Evolutionary conservation across 1,284 basidiomycete genomes (phyloP).

Genomic region (Coriolopsis trogii): DNA sequence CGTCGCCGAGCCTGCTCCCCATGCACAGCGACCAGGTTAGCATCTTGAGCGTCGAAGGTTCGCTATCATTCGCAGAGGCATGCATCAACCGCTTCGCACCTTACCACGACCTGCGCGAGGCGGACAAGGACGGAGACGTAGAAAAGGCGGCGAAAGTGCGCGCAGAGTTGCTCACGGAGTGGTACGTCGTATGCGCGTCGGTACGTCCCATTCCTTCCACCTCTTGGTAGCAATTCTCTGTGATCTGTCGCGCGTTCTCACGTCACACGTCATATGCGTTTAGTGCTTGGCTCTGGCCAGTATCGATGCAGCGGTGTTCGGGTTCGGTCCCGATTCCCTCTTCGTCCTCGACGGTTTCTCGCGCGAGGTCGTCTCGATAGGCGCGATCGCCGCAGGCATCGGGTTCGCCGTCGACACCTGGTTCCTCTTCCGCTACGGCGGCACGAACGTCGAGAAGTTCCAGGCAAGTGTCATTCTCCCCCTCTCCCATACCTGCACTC

Average conservation of each 20-base stretch:
- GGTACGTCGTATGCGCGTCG: conserved; percentile 39
- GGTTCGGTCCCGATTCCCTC: conserved; percentile 53
- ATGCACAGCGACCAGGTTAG: conserved; percentile 44
- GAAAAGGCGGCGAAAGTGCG: conserved; percentile 51
- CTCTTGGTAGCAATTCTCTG: no score
- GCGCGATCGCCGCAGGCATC: conserved; percentile 59
- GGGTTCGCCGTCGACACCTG: conserved; percentile 63
- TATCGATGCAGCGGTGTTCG: conserved; percentile 51
- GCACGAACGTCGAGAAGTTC: conserved; percentile 49
- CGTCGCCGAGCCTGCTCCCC: conserved; percentile 38
- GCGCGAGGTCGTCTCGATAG: conserved; percentile 52
- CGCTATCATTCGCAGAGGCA: conserved; percentile 40
- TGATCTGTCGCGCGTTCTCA: no score
- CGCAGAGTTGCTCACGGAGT: conserved; percentile 34
- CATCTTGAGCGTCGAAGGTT: conserved; percentile 15
- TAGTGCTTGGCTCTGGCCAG: conserved; percentile 22
- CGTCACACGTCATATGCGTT: no score
- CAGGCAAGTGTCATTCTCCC: neutral
- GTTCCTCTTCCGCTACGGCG: conserved; percentile 62
- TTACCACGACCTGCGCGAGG: conserved; percentile 55
- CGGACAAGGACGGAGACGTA: conserved; percentile 48
- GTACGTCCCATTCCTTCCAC: no score
- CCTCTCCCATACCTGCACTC: no score
- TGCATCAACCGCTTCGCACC: conserved; percentile 54
- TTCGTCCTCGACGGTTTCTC: conserved; percentile 51